Percentiles rank a stretch among this genome's conserved stretches.
Evolutionary conservation across 2,329 filamentous ascomycete genomes (phyloP).

Genomic region (Lecanicillium sp.): DNA sequence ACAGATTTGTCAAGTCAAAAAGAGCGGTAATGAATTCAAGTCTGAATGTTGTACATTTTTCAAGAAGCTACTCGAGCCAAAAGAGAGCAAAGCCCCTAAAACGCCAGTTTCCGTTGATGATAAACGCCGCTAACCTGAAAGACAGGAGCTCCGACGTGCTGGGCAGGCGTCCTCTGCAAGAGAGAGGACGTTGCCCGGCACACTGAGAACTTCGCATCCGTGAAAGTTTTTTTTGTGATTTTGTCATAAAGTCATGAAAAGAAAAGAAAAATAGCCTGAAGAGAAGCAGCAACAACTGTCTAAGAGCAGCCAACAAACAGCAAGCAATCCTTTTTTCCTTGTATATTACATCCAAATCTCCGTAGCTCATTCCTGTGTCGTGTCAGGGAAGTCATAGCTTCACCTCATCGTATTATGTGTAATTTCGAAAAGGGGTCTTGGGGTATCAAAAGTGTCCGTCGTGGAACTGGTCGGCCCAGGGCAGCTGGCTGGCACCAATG

Average conservation of each 20-base stretch:
- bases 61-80: neutral
- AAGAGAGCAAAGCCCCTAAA: slow-evolving; percentile 6
- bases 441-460: slow-evolving; percentile 29
- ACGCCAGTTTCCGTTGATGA: slow-evolving; percentile 7
- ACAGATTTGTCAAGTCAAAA: too few relatives aligned
- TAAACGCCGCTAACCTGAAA: slow-evolving; percentile 3
- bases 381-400: slow-evolving; percentile 11
- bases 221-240: slow-evolving; percentile 1
- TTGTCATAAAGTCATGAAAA: slow-evolving; percentile 27
- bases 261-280: slow-evolving; percentile 8
- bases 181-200: neutral
- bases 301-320: slow-evolving; percentile 3
- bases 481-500: slow-evolving; percentile 20
- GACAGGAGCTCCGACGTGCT: too few relatives aligned
- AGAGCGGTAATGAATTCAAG: neutral
- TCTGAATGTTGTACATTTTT: slow-evolving; percentile 8
- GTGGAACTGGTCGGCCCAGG: slow-evolving; percentile 28
- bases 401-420: slow-evolving; percentile 9
- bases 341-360: slow-evolving; percentile 11
- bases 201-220: neutral
- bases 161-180: neutral
- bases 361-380: slow-evolving; percentile 9
- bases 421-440: neutral
- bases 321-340: slow-evolving; percentile 6
- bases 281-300: neutral